Percentiles rank a stretch among this genome's conserved stretches.
Conservation (phyloP, 2,329 filamentous ascomycete genomes). For the Monilinia polystroma region DNA sequence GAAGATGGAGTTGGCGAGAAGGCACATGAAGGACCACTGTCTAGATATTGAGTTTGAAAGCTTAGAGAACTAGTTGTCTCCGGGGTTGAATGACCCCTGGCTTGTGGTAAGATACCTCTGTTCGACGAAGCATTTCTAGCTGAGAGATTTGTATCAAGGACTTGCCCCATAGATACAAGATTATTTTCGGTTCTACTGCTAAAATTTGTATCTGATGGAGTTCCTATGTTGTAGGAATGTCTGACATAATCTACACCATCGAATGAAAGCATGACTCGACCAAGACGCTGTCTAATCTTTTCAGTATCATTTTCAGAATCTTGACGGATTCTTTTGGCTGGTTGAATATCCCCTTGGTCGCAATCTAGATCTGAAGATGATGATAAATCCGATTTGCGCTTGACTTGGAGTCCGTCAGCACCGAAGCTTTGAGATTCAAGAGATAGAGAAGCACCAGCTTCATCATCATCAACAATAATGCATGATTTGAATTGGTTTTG, state of each 20-base stretch:
- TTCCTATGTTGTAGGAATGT: constrained; percentile 13
- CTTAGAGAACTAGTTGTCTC: background rate
- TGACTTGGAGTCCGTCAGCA: background rate
- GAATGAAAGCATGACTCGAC: background rate
- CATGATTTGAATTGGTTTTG: background rate
- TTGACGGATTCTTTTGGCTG: background rate
- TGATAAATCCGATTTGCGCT: constrained; percentile 15
- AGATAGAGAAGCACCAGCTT: background rate
- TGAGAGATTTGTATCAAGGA: background rate
- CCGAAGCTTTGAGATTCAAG: background rate
- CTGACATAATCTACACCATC: constrained; percentile 12
- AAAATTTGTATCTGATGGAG: background rate
- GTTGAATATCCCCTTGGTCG: background rate
- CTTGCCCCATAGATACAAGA: no score
- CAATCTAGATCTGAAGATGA: background rate
- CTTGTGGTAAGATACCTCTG: background rate
- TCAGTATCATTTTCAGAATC: background rate
- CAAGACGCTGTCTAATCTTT: constrained; percentile 1
- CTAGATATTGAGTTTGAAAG: background rate
- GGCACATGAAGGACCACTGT: background rate
- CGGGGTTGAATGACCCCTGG: background rate
- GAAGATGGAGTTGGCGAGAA: constrained; percentile 14
- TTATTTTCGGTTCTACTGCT: no score
- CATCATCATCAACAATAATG: background rate
- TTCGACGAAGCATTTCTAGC: background rate